phyloP scores from a whole-genome alignment of 306 rosid species.

The Trichosanthes truncata region DNA sequence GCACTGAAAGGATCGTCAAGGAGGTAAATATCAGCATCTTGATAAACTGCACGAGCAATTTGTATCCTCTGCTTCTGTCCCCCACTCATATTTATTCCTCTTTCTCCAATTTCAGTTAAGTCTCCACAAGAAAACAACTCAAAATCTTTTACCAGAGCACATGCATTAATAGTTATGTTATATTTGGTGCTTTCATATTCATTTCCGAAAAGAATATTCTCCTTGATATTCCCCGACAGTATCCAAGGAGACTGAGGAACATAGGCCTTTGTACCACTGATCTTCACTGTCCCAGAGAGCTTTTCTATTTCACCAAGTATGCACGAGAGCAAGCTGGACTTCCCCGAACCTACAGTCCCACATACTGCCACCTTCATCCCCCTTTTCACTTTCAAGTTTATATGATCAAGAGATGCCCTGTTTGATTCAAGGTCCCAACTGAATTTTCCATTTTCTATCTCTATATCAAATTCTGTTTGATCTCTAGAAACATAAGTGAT shows the following conservation, averaged over 20 bases:
- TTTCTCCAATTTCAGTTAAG: conserved; percentile 81
- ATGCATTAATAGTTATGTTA: conserved; percentile 61
- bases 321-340: conserved; percentile 69
- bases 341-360: conserved; percentile 90
- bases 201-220: conserved; percentile 75
- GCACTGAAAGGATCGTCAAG: conserved; percentile 96
- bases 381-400: conserved; percentile 61
- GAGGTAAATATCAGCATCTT: conserved; percentile 79
- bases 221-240: conserved; percentile 73
- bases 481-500: conserved; percentile 49
- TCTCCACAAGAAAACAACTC: conserved; percentile 84
- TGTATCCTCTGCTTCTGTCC: conserved; percentile 98
- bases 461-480: conserved; percentile 47
- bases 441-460: conserved; percentile 63
- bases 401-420: conserved; percentile 48
- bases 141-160: conserved; percentile 81
- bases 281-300: conserved; percentile 57
- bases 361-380: conserved; percentile 97
- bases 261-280: conserved; percentile 89
- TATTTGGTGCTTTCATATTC: conserved; percentile 45
- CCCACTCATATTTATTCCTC: conserved; percentile 98
- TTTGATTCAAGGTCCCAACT: conserved; percentile 67
- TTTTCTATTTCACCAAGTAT: conserved; percentile 78
- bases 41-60: conserved; percentile 84
- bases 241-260: conserved; percentile 95